These are phyloP conservation scores for Cercospora sojina DNA, from an alignment of 2,329 filamentous ascomycete genomes.

Conservation along the genomic window DNA sequence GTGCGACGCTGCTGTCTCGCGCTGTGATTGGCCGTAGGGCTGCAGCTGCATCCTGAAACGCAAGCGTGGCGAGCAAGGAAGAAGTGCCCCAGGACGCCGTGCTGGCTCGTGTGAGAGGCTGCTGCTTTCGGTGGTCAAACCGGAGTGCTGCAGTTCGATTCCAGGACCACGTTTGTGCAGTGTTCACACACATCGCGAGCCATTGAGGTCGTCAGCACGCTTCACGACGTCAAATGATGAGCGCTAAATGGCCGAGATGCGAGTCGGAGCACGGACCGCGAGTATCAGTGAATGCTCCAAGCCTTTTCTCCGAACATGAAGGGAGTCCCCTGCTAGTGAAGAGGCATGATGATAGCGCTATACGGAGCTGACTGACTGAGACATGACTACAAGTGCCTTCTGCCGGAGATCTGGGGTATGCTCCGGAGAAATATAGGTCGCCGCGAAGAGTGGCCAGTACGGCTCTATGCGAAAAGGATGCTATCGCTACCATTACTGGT, in stretches of 20 bases:
- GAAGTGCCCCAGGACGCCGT: slow-evolving; percentile 1
- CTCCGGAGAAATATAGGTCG: neutral
- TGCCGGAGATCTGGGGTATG: neutral
- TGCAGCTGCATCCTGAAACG: slow-evolving; percentile 12
- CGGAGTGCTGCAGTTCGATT: slow-evolving; percentile 2
- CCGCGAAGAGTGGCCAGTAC: neutral
- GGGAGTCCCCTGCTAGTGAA: neutral
- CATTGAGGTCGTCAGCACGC: neutral
- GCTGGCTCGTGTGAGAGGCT: slow-evolving; percentile 18
- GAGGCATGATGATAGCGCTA: neutral
- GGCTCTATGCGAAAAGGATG: neutral
- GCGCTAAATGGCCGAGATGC: neutral
- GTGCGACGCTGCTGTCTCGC: slow-evolving; percentile 1
- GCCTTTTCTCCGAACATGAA: neutral
- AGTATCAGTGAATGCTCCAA: neutral
- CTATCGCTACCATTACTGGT: neutral
- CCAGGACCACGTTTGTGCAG: slow-evolving; percentile 5
- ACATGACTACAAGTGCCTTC: neutral
- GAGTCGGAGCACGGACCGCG: neutral
- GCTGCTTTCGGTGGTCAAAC: slow-evolving; percentile 1
- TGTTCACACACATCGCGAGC: neutral
- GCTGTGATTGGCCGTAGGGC: slow-evolving; percentile 10
- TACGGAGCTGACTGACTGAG: neutral
- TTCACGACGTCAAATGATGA: neutral
- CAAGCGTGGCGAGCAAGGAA: slow-evolving; percentile 14